Evolutionary conservation across 2,329 filamentous ascomycete species (phyloP), one percentile per base, ranked within the genome.

Genomic region (Coniochaeta hoffmannii): DNA sequence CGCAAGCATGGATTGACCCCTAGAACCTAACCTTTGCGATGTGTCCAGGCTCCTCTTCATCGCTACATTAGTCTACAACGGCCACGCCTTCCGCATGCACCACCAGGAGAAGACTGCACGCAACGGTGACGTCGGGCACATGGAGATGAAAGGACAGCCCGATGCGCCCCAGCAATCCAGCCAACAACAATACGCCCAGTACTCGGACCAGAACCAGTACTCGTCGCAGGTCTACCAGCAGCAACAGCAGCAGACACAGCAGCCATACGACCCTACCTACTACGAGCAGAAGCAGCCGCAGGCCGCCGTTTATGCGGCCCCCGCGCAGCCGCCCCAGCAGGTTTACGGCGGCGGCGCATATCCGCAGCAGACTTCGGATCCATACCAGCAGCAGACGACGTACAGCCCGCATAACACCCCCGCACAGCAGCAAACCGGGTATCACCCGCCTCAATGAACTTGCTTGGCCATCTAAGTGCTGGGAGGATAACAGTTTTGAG

Each of bases 131-230:
- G 62, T 63, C 46, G 63, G 59, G 4, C 59, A 52, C 22, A 58
- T 65, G 56, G 66, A 69, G 62, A 63, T 65, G 63, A 66, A 65
- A 51, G 59, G 56, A 9, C 65, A 66, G 50, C 55, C 60, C 3
- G 53, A 36, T 5, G 24, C 22, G 6, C 41, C 38, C 4, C 38
- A 44, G 12, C 34, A 28, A 14, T 31, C 58, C 4, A 46, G 24
- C 26, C 26, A 38, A 11, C 50, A 38, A 11, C 49, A 19, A 31
- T 55, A 62, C 38, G 53, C 57, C 5, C 61, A 63, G 49, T 62
- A 64, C 55, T 55, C 57, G 24, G 58, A 60, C 26, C 56, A 55
- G 31, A 57, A 61, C 35, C 60, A 62, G 30, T 57, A 60, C 54
- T 56, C 58, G 31, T 56, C 56, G 4, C 60, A 60, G 44, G 56